Base-by-base conservation (phyloP, 257 asterid genomes). In the Knoxia roxburghii region DNA sequence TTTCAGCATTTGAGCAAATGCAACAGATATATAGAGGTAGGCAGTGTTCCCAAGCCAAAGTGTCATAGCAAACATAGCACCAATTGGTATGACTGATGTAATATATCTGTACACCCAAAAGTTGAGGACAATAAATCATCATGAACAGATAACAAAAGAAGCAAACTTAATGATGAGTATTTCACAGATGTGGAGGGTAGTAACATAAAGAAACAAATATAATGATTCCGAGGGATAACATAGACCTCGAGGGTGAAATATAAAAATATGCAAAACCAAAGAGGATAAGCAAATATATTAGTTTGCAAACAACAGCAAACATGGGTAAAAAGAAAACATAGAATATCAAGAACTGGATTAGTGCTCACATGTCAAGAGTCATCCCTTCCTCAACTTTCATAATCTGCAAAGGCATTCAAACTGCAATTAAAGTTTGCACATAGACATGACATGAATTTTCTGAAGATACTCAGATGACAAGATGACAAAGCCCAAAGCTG, bases 41-140 rank as follows among this genome's bases (percentile, higher is more conserved):
- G 99, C 99, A 41, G 99, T 93, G 87, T 93, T 93, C 73, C 99
- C 97, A 7, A 93, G 95, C 99, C 99, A 93, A 63, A 93, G 97
- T 50, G 99, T 93, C 97, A 93, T 84, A 49, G 99, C 97, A 73
- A 93, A 93, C 97, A 90, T 93, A 35, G 96, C 97, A 69, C 96
- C 96, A 77, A 93, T 93, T 41, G 99, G 99, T 68, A 93, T 70
- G 41, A 93, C 97, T 7, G 97, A 93, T 35, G 85, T 72, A 40
- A 88, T 61, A 75, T 93, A 93, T 84, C 99, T 93, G 89, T 39
- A 63, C n/a, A 58, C 39, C 55, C 63, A 80, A 57, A 74, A 68
- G 64, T 59, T 55, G 24, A 24, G 17, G 21, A 50, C 10, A 48
- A 48, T 26, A 62, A 48, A 21, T 27, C 21, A 15, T 41, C 35